Evolutionary conservation across 768 basidiomycete genomes (phyloP), one percentile per base, ranked within the genome.

Genomic region (Mycena capillaripes): DNA sequence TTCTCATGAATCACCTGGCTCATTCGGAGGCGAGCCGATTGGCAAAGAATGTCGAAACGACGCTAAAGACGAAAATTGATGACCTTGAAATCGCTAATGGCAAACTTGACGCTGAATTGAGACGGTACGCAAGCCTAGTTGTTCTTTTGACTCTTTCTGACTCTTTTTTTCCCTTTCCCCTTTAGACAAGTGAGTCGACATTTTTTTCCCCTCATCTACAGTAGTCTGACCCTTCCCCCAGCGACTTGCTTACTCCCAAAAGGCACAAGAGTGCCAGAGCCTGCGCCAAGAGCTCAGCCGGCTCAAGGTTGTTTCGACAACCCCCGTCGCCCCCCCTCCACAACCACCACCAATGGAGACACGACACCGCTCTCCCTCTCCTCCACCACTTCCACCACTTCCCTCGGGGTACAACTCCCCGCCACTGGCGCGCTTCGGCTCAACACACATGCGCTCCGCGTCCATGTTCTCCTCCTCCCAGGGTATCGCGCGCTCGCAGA

Each of bases 1-100:
- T 95, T 80, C 88, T 95, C 69, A 89, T 93, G 84, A 95, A 95
- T 78, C 92, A 95, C 80, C 84, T 90, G 59, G 92, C 93, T 76
- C 93, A 95, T 82, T 92, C 92, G 40, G 94, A 95, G 79, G 89
- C 90, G 70, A 90, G 87, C 79, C 93, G 91, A 84, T 81, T 84
- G 75, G 89, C 93, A 53, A 93, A 91, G 81, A 83, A 80, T 68
- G 82, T 87, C 64, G 93, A 95, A 84, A 82, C 84, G 60, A 85
- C 83, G 72, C 84, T 93, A 78, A 92, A 89, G 83, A 84, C 85
- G 76, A 90, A 90, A 82, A 81, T 95, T 52, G 92, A 93, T 72
- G 91, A 91, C 76, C 83, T 89, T 72, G 90, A 94, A 82, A 78
- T 83, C 70, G 81, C 84, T 69, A 87, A 89, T 75, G 80, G 84